Conservation (phyloP, 306 rosid species). For the Prunus armeniaca region DNA sequence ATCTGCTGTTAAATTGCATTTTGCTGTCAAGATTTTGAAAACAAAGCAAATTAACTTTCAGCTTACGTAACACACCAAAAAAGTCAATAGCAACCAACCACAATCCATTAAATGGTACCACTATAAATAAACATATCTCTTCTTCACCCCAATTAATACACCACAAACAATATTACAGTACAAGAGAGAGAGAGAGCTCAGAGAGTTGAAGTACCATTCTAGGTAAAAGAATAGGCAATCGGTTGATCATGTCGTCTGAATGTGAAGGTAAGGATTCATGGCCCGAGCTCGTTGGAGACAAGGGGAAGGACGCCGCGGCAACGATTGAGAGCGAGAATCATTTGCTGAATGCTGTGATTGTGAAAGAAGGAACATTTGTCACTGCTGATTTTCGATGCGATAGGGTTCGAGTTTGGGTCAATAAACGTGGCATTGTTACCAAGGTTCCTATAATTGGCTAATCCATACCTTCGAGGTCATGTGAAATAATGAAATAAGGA, state of each 20-base stretch:
- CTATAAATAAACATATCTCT: not conserved
- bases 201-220: not conserved
- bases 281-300: slow-evolving; percentile 49
- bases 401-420: slow-evolving; percentile 53
- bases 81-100: slow-evolving; percentile 11
- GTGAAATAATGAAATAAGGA: not conserved
- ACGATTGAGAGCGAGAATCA: slow-evolving; percentile 41
- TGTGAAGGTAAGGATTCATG: slow-evolving; percentile 49
- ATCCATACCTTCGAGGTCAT: not conserved
- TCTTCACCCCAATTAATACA: not conserved
- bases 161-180: not conserved
- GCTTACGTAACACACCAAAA: not conserved
- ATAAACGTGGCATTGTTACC: slow-evolving; percentile 22
- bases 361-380: slow-evolving; percentile 36
- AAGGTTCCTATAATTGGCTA: slow-evolving; percentile 46
- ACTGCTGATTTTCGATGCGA: slow-evolving; percentile 41
- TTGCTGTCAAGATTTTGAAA: not conserved
- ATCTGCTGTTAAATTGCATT: not conserved
- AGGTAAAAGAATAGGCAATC: not conserved
- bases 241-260: not conserved
- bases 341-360: slow-evolving; percentile 22
- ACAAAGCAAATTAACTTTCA: not conserved
- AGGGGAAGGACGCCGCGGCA: slow-evolving; percentile 36
- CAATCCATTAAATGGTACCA: not conserved
- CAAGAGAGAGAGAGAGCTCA: not conserved